Evolutionary conservation across 768 basidiomycete species (phyloP).

Genomic region (Auriscalpium microsporum): DNA sequence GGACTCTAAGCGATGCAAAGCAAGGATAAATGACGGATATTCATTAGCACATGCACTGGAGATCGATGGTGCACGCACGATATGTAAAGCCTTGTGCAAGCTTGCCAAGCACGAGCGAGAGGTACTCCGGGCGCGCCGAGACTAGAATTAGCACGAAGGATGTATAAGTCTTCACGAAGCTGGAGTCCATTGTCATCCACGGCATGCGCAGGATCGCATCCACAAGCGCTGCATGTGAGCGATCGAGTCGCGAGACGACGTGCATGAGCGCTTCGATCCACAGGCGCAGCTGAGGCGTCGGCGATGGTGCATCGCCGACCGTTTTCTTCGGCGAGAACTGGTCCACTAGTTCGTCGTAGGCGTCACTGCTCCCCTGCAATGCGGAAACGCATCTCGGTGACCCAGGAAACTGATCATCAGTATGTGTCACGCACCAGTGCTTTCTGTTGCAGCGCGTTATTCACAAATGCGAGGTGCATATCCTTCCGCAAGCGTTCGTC

Average conservation of each 20-base stretch:
- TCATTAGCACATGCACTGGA: slow-evolving; percentile 5
- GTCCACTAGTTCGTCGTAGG: slow-evolving; percentile 83
- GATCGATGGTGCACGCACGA: slow-evolving; percentile 46
- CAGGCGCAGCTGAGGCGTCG: slow-evolving; percentile 52
- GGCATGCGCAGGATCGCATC: slow-evolving; percentile 82
- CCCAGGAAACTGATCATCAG: slow-evolving; percentile 2
- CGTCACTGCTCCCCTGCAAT: slow-evolving; percentile 56
- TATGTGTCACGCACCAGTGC: slow-evolving; percentile 41
- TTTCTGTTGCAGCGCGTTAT: slow-evolving; percentile 73
- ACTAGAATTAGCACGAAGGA: slow-evolving; percentile 87
- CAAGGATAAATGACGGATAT: not conserved
- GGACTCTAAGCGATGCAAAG: slow-evolving; percentile 42
- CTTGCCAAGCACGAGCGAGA: slow-evolving; percentile 73
- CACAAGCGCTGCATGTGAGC: slow-evolving; percentile 69
- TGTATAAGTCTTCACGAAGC: slow-evolving; percentile 81
- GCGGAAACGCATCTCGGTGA: slow-evolving; percentile 1
- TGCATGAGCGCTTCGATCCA: slow-evolving; percentile 88
- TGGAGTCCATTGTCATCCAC: slow-evolving; percentile 86
- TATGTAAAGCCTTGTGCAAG: slow-evolving; percentile 82
- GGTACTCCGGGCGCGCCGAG: slow-evolving; percentile 86
- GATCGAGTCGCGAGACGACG: slow-evolving; percentile 84
- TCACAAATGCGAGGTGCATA: slow-evolving; percentile 79
- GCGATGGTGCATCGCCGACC: slow-evolving; percentile 23
- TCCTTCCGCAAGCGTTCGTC: slow-evolving; percentile 71
- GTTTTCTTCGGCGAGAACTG: slow-evolving; percentile 62